Base-by-base conservation (phyloP, 257 asterid species). In the Plectranthus barbatus region DNA sequence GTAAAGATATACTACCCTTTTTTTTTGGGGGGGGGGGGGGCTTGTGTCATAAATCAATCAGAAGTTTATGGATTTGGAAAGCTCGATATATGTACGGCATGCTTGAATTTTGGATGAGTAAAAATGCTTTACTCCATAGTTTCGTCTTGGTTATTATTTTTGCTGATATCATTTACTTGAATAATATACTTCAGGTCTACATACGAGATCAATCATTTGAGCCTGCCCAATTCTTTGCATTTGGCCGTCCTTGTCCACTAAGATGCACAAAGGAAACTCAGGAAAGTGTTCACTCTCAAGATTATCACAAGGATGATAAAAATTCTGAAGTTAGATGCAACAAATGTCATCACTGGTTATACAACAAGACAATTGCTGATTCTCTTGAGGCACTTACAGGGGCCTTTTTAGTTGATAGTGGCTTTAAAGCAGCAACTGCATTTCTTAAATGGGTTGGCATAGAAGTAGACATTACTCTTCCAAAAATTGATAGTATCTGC, bases 401-500 rank as follows among this genome's bases (percentile, higher is more conserved):
- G 63, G 99, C 94, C 56, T 93, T 93, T 73, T 55, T 93, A 49
- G 88, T 90, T 57, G 97, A 93, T 57, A 73, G 91, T 57, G 99
- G 99, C 71, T 90, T 93, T 71, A 82, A 77, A 77, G 97, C 83
- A 47, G 99, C 97, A 55, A 72, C 78, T 34, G 88, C 94, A 49
- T 93, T 93, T 77, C 97, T 93, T 23, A 81, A 74, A 61, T 93
- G 99, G 97, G 46, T 93, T 67, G 97, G 95, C 64, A 81, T 93
- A 74, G 66, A 75, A 50, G 84, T 83, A 20, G 90, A 84, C 61
- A 64, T 81, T 72, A 31, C 68, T 31, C 67, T 50, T 18, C 59
- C 85, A 45, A 87, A 85, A 80, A 65, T 85, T 44, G 68, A 69
- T 69, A 54, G 64, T 47, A 74, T 90, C 73, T 87, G 84, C 74